Percentiles rank a stretch among this genome's conserved stretches.
phyloP scores from a whole-genome alignment of 139 green algal genomes.

The Diplosphaera chodatii region DNA sequence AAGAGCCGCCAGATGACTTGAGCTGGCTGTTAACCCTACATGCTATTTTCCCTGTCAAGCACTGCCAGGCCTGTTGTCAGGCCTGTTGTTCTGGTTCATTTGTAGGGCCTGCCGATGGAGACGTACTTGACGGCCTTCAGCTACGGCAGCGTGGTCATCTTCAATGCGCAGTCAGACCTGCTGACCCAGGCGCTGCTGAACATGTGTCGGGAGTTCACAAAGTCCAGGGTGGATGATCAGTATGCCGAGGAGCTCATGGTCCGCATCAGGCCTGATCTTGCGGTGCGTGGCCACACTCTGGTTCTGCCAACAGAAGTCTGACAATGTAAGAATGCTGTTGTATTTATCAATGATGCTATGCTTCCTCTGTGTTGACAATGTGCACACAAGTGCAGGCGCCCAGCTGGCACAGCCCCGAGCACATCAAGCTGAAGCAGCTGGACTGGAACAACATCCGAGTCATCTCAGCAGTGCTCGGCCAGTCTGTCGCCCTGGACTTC shows the following conservation, averaged over 20 bases:
- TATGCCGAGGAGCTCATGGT: constrained; percentile 27
- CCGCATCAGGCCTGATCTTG: constrained; percentile 14
- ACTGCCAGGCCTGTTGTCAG: too few relatives aligned
- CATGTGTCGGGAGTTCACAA: neutral
- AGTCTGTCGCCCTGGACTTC: constrained; percentile 55
- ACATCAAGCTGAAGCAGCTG: constrained; percentile 28
- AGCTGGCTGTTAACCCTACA: too few relatives aligned
- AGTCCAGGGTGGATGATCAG: neutral
- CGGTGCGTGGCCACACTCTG: neutral
- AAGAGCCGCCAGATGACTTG: too few relatives aligned
- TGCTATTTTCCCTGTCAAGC: too few relatives aligned
- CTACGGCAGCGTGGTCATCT: constrained; percentile 56
- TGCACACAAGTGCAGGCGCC: neutral
- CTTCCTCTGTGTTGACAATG: too few relatives aligned
- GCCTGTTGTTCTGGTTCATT: too few relatives aligned
- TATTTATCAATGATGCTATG: too few relatives aligned
- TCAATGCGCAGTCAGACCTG: constrained; percentile 26
- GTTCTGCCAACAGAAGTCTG: too few relatives aligned
- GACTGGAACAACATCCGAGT: constrained; percentile 49
- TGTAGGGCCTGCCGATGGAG: constrained; percentile 31
- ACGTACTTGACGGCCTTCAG: constrained; percentile 45
- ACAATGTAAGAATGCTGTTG: too few relatives aligned
- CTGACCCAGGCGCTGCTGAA: neutral
- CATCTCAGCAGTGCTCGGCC: constrained; percentile 44
- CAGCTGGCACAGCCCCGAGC: constrained; percentile 25